Evolutionary conservation across 306 rosid genomes (phyloP).

Genomic region (Trifolium fragiferum): DNA sequence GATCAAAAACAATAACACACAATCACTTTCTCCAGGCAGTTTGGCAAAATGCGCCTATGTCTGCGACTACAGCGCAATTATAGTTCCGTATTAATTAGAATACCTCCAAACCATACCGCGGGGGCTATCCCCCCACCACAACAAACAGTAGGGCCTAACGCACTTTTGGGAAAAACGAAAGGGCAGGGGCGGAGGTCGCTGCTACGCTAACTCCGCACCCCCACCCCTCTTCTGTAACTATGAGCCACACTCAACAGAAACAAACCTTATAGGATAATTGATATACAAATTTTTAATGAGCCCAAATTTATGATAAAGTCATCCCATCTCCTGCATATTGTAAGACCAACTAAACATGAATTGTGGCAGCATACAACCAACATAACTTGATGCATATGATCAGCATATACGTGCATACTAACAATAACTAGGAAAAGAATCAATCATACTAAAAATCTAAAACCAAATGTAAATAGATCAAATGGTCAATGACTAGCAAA

Average conservation of each 20-base stretch:
- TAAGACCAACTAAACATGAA: constrained; percentile 35
- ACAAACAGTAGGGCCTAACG: not conserved
- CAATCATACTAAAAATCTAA: not conserved
- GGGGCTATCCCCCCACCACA: not conserved
- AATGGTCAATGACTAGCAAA: constrained; percentile 30
- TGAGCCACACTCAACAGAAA: not conserved
- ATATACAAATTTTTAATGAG: constrained; percentile 11
- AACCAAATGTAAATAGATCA: constrained; percentile 25
- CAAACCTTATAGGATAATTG: constrained; percentile 26
- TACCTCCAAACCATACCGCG: too few relatives aligned
- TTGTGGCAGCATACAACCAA: constrained; percentile 32
- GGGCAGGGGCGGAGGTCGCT: not conserved
- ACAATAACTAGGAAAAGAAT: constrained; percentile 14
- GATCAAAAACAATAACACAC: not conserved
- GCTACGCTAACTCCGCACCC: not conserved
- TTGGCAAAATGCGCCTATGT: not conserved
- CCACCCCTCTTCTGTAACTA: too few relatives aligned
- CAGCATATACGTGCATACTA: not conserved
- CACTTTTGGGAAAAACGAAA: not conserved
- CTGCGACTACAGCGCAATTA: not conserved
- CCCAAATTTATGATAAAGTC: constrained; percentile 16
- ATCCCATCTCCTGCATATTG: constrained; percentile 24
- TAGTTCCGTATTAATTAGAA: not conserved
- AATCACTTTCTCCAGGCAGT: not conserved
- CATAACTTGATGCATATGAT: constrained; percentile 23